Conservation (phyloP, 1,284 basidiomycete species). For the Agroathelia rolfsii region DNA sequence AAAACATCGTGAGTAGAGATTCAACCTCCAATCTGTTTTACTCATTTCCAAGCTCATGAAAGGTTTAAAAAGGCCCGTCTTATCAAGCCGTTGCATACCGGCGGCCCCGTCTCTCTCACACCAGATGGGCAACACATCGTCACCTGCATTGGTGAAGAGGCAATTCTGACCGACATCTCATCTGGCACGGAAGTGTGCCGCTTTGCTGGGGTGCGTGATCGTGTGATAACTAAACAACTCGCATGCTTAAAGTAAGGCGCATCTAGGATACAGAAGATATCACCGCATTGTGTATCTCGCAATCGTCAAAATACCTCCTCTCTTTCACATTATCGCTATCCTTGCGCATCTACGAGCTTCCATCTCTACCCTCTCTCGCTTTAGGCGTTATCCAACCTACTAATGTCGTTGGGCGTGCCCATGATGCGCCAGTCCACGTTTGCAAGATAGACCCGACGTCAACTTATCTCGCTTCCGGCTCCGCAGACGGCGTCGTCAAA, state of each 20-base stretch:
- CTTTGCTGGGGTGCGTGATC: constrained; percentile 66
- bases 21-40: no score
- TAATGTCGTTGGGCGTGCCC: constrained; percentile 73
- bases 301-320: constrained; percentile 49
- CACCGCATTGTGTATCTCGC: constrained; percentile 57
- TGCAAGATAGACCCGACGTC: constrained; percentile 80
- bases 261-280: constrained; percentile 57
- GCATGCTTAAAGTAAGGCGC: constrained; percentile 6
- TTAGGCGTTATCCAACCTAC: constrained; percentile 48
- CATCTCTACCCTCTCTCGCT: constrained; percentile 30
- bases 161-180: constrained; percentile 71
- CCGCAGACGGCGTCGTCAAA: constrained; percentile 93
- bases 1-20: no score
- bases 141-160: constrained; percentile 82
- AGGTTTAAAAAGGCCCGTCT: constrained; percentile 68
- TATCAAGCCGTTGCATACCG: constrained; percentile 78
- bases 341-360: constrained; percentile 60
- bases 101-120: constrained; percentile 76
- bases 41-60: no score
- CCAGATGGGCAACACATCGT: constrained; percentile 74
- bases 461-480: constrained; percentile 88
- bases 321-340: constrained; percentile 64
- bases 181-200: constrained; percentile 70
- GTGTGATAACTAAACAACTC: constrained; percentile 6
- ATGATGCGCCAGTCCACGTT: constrained; percentile 90